Base-by-base conservation (phyloP, 345 rosid species). In the Punica granatum region DNA sequence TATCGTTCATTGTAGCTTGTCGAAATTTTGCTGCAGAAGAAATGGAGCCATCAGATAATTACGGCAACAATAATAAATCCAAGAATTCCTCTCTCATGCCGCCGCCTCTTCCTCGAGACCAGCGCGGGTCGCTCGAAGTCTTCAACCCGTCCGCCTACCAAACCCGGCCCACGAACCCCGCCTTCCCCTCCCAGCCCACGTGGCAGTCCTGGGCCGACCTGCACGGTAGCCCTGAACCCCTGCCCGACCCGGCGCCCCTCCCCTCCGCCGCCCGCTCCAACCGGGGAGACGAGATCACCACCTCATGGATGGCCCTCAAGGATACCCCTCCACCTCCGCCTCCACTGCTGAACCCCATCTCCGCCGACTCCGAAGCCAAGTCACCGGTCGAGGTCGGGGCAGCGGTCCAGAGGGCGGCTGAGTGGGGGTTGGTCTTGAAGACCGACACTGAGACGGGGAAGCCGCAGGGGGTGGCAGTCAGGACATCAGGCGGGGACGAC, bases 251-350 rank as follows among this genome's bases (percentile, higher is more conserved):
- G 41, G 18, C 63, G 33, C 68, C 72, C 15, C 56, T 60, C 49
- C 59, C 66, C 30, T 44, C 74, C 2, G 66, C 86, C 44, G 69
- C 71, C 25, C 75, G 75, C 53, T 77, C 54, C 53, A 5, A 30
- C 42, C 31, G 74, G 65, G 56, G 71, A 11, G 85, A 87, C 60
- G 95, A 85, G 64, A 73, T 80, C 33, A 78, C 90, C 43, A 80
- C 96, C 31, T 83, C 98, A 77, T 93, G 98, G 98, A 86, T 93
- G 98, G 98, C 98, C 73, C 74, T 93, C 58, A 82, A 77, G 69
- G 96, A 87, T 12, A 51, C 73, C 31, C 35, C 78, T 19, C 48
- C 76, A 9, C 54, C 81, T 5, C 72, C 78, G 39, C 66, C 65
- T 3, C 36, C 72, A 2, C 32, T 12, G 42, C 44, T 7, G 53